Conservation (phyloP, 768 basidiomycete genomes). For the Lactarius vividus region DNA sequence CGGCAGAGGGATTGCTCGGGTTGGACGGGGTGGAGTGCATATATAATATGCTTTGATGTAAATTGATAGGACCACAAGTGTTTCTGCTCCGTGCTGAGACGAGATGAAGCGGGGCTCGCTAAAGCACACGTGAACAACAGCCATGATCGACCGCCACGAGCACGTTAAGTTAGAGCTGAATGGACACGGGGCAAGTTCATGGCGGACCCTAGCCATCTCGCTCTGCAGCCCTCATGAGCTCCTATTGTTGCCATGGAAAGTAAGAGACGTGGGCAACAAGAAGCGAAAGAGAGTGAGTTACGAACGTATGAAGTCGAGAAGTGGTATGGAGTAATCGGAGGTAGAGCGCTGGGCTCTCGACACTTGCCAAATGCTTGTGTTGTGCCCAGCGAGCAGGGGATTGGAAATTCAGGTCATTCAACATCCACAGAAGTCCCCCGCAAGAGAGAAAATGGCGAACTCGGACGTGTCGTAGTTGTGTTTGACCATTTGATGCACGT, state of each 20-base stretch:
- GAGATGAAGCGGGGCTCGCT: neutral
- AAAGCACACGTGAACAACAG: neutral
- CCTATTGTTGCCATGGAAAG: neutral
- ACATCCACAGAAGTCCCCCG: neutral
- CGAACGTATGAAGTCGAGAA: neutral
- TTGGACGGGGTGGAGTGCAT: too few relatives aligned
- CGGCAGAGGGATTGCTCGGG: neutral
- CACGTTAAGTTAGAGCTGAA: too few relatives aligned
- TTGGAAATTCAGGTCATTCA: neutral
- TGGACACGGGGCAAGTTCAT: too few relatives aligned
- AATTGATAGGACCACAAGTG: neutral
- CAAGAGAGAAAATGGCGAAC: neutral
- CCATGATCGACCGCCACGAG: too few relatives aligned
- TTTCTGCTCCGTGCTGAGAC: neutral
- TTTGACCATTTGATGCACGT: neutral
- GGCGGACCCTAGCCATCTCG: too few relatives aligned
- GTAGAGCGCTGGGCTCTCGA: neutral
- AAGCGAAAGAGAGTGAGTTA: neutral
- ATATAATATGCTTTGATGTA: neutral
- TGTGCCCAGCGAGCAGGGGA: neutral
- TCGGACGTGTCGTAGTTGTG: neutral
- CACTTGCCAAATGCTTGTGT: neutral
- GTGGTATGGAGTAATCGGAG: neutral
- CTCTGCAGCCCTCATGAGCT: neutral
- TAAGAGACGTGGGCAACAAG: neutral